Percentiles rank a stretch among this genome's conserved stretches.
Evolutionary conservation across 768 basidiomycete genomes (phyloP).

Genomic region (Boletales sp.): DNA sequence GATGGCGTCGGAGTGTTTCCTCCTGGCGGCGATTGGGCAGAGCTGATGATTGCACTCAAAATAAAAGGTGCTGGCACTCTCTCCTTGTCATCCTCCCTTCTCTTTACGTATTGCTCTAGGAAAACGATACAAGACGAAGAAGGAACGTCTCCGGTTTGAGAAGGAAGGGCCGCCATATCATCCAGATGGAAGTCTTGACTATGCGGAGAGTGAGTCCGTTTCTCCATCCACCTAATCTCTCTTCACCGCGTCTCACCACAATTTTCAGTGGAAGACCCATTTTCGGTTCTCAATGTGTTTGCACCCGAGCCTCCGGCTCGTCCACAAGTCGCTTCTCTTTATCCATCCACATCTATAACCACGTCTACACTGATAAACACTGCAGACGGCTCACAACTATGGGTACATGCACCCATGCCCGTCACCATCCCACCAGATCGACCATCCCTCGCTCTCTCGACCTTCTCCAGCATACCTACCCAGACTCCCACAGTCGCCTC

Average conservation of each 20-base stretch:
- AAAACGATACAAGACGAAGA: conserved; percentile 78
- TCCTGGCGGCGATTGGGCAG: conserved; percentile 66
- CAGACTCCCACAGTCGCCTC: conserved; percentile 1
- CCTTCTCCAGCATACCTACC: conserved; percentile 2
- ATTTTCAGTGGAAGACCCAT: conserved; percentile 71
- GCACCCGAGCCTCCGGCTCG: conserved; percentile 55
- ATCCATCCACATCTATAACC: conserved; percentile 37
- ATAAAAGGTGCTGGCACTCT: conserved; percentile 53
- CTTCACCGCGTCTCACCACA: not conserved
- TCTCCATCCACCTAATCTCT: not conserved
- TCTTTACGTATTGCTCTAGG: conserved; percentile 35
- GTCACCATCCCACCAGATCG: conserved; percentile 24
- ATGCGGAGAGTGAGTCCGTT: conserved; percentile 54
- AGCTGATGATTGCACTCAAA: conserved; percentile 68
- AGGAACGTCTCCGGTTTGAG: conserved; percentile 73
- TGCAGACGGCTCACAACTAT: conserved; percentile 1
- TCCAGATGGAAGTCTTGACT: conserved; percentile 79
- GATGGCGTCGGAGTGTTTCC: conserved; percentile 76
- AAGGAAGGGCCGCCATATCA: conserved; percentile 67
- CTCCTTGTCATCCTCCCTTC: not conserved
- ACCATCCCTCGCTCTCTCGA: conserved; percentile 14
- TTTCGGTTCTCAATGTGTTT: conserved; percentile 60
- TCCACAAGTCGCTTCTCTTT: conserved; percentile 57
- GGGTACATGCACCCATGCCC: conserved; percentile 24
- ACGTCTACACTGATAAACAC: conserved; percentile 1